A percentile compares a stretch with the other conserved stretches of the same genome.
Evolutionary conservation across 768 basidiomycete species (phyloP).

Genomic region (Termitomyces bulborhizus): DNA sequence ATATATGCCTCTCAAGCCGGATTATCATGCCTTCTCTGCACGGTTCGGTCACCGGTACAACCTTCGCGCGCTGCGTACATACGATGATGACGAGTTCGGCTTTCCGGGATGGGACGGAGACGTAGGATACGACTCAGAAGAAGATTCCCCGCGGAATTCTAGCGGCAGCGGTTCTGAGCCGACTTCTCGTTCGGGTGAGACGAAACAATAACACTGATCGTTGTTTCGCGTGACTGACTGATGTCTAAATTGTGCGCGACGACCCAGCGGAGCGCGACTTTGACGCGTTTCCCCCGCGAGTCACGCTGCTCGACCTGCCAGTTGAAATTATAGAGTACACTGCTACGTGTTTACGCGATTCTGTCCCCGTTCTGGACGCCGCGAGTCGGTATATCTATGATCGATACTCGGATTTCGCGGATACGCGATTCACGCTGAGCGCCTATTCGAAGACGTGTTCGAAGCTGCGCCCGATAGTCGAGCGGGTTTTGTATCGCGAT

Average conservation of each 20-base stretch:
- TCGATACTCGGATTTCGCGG: slow-evolving; percentile 21
- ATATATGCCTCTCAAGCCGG: neutral
- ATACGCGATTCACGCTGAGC: slow-evolving; percentile 18
- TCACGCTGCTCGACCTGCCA: slow-evolving; percentile 22
- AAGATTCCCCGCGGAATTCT: neutral
- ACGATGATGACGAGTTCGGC: slow-evolving; percentile 2
- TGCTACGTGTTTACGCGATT: slow-evolving; percentile 17
- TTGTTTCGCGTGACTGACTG: neutral
- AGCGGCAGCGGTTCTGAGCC: neutral
- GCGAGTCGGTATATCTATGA: slow-evolving; percentile 22
- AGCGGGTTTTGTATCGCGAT: slow-evolving; percentile 23
- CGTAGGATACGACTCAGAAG: neutral
- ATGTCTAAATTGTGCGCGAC: neutral
- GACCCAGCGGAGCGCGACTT: neutral
- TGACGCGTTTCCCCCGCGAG: slow-evolving; percentile 11
- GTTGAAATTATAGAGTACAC: slow-evolving; percentile 22
- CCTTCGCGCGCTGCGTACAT: slow-evolving; percentile 1
- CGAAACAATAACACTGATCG: neutral
- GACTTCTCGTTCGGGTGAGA: slow-evolving; percentile 1
- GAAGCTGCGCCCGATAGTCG: slow-evolving; percentile 15
- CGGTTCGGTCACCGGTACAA: slow-evolving; percentile 1
- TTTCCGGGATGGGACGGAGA: slow-evolving; percentile 2
- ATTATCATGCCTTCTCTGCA: neutral
- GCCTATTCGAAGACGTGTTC: slow-evolving; percentile 19
- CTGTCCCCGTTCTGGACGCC: slow-evolving; percentile 13